These are phyloP conservation scores for Pythium dissotocum DNA, from an alignment of 352 stramenopile genomes.

Conservation along the genomic window DNA sequence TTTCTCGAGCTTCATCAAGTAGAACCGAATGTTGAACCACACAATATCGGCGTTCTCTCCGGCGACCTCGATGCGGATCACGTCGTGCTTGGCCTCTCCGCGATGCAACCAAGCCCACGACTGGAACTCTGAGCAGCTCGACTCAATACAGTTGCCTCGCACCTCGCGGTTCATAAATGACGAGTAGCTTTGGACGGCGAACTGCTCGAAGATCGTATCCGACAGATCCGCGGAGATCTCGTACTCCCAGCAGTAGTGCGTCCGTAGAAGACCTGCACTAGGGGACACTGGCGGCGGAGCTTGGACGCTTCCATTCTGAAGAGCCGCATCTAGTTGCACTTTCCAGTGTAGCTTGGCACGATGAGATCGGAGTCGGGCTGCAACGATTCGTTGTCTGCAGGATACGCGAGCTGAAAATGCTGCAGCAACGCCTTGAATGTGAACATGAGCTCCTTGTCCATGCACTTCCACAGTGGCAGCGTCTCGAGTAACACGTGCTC, in stretches of 20 bases:
- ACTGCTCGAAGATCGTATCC: slow-evolving; percentile 13
- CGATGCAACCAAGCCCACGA: background rate
- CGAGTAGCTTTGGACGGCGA: slow-evolving; percentile 11
- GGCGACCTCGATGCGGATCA: slow-evolving; percentile 1
- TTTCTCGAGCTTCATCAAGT: slow-evolving; percentile 6
- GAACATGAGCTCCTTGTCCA: slow-evolving; percentile 21
- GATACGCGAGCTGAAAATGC: slow-evolving; percentile 26
- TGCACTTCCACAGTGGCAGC: slow-evolving; percentile 13
- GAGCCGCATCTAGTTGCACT: background rate
- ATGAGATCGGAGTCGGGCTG: slow-evolving; percentile 28
- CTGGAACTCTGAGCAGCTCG: background rate
- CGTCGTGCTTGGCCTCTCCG: background rate
- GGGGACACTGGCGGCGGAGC: background rate
- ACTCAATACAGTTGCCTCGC: background rate
- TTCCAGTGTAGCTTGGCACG: slow-evolving; percentile 24
- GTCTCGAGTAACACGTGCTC: slow-evolving; percentile 13
- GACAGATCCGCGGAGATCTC: background rate
- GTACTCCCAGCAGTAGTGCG: slow-evolving; percentile 8
- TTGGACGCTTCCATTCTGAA: background rate
- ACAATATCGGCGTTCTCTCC: background rate
- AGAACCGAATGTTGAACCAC: slow-evolving; percentile 1
- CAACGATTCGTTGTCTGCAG: slow-evolving; percentile 13
- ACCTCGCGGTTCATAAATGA: background rate
- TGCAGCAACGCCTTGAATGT: slow-evolving; percentile 26
- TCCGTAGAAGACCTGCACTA: background rate